Conservation (phyloP, 805 yeast species). For the Cyberlindnera meyerae region DNA sequence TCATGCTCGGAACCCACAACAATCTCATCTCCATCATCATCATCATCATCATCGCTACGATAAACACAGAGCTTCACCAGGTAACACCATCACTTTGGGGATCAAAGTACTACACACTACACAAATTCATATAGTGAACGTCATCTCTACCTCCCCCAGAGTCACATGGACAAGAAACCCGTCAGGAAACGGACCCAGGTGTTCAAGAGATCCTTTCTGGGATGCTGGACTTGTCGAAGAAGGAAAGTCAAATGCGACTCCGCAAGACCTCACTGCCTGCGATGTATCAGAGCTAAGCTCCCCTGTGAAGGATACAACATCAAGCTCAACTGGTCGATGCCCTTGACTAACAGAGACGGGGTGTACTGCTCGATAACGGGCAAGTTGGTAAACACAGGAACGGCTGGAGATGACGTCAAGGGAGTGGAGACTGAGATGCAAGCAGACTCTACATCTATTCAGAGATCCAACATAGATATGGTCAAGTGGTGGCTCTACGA, state of each 20-base stretch:
- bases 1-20: too few species aligned
- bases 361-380: slow-evolving; percentile 29
- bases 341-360: slow-evolving; percentile 39
- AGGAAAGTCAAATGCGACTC: slow-evolving; percentile 80
- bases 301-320: slow-evolving; percentile 80
- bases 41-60: too few species aligned
- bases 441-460: slow-evolving; percentile 25
- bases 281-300: slow-evolving; percentile 61
- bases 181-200: slow-evolving; percentile 13
- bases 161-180: slow-evolving; percentile 1
- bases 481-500: slow-evolving; percentile 24
- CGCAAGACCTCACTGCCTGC: slow-evolving; percentile 57
- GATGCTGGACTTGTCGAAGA: slow-evolving; percentile 87
- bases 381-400: slow-evolving; percentile 3
- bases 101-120: too few species aligned
- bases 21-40: too few species aligned
- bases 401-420: slow-evolving; percentile 1
- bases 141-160: too few species aligned
- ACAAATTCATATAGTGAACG: too few species aligned
- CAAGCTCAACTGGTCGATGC: slow-evolving; percentile 67
- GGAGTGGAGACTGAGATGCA: slow-evolving; percentile 7
- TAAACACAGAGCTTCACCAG: too few species aligned
- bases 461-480: slow-evolving; percentile 63
- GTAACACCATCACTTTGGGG: too few species aligned
- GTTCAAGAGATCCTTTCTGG: slow-evolving; percentile 53